Base-by-base conservation (phyloP, 495 filamentous ascomycete species). In the Aspergillus haitiensis region DNA sequence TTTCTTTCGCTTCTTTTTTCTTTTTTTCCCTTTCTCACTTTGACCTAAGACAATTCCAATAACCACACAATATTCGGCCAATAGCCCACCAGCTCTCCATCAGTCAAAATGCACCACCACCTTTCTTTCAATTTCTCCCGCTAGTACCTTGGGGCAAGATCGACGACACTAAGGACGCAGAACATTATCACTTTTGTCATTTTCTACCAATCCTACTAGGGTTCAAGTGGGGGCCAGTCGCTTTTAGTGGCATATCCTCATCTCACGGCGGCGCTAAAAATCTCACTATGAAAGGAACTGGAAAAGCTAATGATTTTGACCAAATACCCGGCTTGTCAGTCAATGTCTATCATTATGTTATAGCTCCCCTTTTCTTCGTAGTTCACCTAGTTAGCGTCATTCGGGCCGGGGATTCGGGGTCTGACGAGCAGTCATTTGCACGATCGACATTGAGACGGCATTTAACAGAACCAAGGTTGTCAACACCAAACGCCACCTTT, bases 131-230 rank as follows among this genome's bases (percentile, higher is more conserved):
- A 47, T 47, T 9, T 10, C 16, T 15, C 44, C 16, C n/a, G n/a
- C 44, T 18, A 47, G 37, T 18, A 36, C 9, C 9, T 52, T 35
- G 16, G 37, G 31, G 39, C 18, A 32, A 27, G 52, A 55, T 55
- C 52, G 52, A 55, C 37, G 13, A 21, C 52, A 32, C 37, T 55
- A 45, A 42, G 10, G 13, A 45, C 42, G 52, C 37, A 33, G n/a
- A 31, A 55, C 52, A 55, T 55, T 18, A 12, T 32, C 37, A 42
- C 52, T 45, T 12, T 36, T 35, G 13, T 21, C 36, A 21, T 21
- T 42, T 9, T 34, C 15, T 21, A 10, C 53, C 40, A 45, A 44
- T n/a, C 37, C 15, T 13, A 44, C 7, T 27, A 27, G 13, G 16
- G 21, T 16, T 34, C 39, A 16, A 32, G 54, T 48, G 54, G 42